Percentiles rank a stretch among this genome's conserved stretches.
phyloP scores from a whole-genome alignment of 257 asterid species.

The Capsicum rhomboideum region DNA sequence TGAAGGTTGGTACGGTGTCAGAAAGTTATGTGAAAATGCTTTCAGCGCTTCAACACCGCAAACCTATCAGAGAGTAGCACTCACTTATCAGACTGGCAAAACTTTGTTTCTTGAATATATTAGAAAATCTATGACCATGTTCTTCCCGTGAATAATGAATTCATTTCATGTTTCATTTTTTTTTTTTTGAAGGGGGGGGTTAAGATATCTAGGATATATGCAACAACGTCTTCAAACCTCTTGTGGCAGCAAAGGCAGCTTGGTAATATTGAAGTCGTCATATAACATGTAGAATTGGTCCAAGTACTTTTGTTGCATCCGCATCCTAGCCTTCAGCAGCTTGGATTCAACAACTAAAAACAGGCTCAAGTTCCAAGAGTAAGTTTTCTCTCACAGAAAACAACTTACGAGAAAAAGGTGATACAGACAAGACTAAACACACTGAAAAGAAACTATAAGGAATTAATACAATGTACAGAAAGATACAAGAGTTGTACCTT shows the following conservation, averaged over 20 bases:
- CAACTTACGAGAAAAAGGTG: not conserved
- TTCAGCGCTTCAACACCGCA: constrained; percentile 79
- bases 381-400: not conserved
- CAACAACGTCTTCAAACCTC: constrained; percentile 42
- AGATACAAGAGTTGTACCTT: constrained; percentile 38
- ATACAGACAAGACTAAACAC: not conserved
- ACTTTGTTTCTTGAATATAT: not conserved
- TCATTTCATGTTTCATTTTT: not conserved
- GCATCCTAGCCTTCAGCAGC: constrained; percentile 87
- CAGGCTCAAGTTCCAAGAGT: not conserved
- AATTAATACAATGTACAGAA: not conserved
- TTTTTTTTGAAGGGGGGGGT: not conserved
- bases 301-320: constrained; percentile 88
- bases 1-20: constrained; percentile 60
- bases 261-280: constrained; percentile 84
- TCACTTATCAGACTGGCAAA: not conserved
- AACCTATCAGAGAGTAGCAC: constrained; percentile 35
- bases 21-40: constrained; percentile 52
- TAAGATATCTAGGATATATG: not conserved
- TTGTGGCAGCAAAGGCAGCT: constrained; percentile 91
- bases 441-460: not conserved
- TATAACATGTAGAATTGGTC: constrained; percentile 90
- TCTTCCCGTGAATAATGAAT: not conserved
- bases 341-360: constrained; percentile 65
- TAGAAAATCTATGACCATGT: not conserved